Evolutionary conservation across 192 early-diverging fungal species (phyloP), one percentile per base, ranked within the genome.

Genomic region (Coemansia sp.): DNA sequence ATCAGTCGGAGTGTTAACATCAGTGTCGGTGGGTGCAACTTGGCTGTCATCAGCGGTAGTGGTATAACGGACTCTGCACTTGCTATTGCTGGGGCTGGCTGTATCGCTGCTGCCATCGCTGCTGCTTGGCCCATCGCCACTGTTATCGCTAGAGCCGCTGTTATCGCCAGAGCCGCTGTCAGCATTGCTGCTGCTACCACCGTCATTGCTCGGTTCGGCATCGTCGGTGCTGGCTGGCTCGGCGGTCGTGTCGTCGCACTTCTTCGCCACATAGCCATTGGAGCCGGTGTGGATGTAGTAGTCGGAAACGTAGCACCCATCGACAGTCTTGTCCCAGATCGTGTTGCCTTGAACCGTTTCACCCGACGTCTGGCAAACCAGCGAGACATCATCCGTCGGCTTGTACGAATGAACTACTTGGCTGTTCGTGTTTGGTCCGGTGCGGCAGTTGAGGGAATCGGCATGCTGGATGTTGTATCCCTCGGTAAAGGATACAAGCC

Each of bases 251-350:
- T 48, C 42, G 61, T 61, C 33, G 59, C 77, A 74, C 42, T 62
- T 64, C 10, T 45, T 37, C 2, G 40, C 30, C 1, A 80, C 68
- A 12, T 75, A 80, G 26, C 77, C 77, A 1, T 29, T 55, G 35
- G 57, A 59, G 0, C 77, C 72, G 10, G 77, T 80, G 31, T 74
- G 63, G 28, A 84, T 28, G 39, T 81, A 84, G 60, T 80, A 76
- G 37, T 84, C 82, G 7, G 78, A 28, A 2, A 79, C 63, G n/a
- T 81, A 84, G 78, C 78, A 81, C 40, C 71, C 74, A 26, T 77
- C 68, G 26, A 53, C 35, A 5, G 77, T 77, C 66, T 77, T 76
- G 67, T 68, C 82, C 82, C 78, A 84, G 16, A 84, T 30, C 4
- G 61, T 4, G 23, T 67, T 74, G 43, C 79, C 79, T 16, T 59